A percentile compares a stretch with the other conserved stretches of the same genome.
Conservation (phyloP, 2,329 filamentous ascomycete species). For the Cladosporium oxysporum region DNA sequence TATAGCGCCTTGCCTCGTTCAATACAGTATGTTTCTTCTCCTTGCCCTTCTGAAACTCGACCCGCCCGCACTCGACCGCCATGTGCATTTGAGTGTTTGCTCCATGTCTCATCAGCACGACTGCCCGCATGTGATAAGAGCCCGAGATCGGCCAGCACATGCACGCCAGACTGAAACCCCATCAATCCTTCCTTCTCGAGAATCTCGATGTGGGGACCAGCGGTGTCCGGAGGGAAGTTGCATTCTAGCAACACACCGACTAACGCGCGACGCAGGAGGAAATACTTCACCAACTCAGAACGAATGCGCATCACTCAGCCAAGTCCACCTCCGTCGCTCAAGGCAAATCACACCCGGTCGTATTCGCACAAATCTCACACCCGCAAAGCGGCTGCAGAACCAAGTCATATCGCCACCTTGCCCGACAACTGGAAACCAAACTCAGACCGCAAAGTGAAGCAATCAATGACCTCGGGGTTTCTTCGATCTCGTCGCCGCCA, state of each 20-base stretch:
- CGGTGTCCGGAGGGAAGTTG: neutral
- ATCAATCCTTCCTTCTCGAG: conserved; percentile 1
- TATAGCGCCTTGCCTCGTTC: conserved; percentile 45
- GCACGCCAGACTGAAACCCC: conserved; percentile 1
- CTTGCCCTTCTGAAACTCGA: conserved; percentile 23
- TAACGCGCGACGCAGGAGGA: conserved; percentile 42
- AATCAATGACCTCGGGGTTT: conserved; percentile 31
- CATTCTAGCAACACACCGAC: conserved; percentile 13
- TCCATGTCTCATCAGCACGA: conserved; percentile 13
- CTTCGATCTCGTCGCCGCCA: conserved; percentile 15
- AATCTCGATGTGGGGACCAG: neutral
- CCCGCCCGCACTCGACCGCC: conserved; percentile 23
- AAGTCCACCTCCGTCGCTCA: neutral
- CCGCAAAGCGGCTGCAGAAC: conserved; percentile 21
- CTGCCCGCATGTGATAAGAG: conserved; percentile 16
- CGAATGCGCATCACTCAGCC: conserved; percentile 65
- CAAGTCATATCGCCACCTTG: conserved; percentile 18
- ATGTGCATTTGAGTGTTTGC: conserved; percentile 16
- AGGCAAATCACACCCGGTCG: neutral
- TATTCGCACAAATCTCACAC: neutral
- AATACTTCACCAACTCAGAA: conserved; percentile 76
- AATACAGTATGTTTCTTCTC: conserved; percentile 43
- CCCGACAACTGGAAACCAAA: conserved; percentile 20
- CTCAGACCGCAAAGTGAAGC: conserved; percentile 22
- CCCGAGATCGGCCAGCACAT: conserved; percentile 11